A percentile compares a stretch with the other conserved stretches of the same genome.
These are phyloP conservation scores for Psilocybe sp. DNA, from an alignment of 768 basidiomycete species.

Conservation along the genomic window DNA sequence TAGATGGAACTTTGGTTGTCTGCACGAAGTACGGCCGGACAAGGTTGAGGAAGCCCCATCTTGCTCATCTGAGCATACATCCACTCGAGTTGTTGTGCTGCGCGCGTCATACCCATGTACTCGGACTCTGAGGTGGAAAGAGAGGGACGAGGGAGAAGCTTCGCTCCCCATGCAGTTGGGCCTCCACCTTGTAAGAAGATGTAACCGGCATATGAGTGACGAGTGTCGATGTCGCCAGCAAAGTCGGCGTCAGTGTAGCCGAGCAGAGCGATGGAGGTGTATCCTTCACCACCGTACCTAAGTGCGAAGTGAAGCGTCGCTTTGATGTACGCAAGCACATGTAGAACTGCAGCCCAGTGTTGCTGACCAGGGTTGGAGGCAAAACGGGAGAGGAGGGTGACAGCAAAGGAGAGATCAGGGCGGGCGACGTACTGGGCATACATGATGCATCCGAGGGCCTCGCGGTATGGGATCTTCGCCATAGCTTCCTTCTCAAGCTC, in stretches of 20 bases:
- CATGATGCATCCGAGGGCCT: slow-evolving; percentile 16
- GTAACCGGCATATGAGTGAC: slow-evolving; percentile 26
- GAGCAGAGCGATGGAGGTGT: slow-evolving; percentile 2
- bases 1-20: slow-evolving; percentile 19
- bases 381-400: slow-evolving; percentile 15
- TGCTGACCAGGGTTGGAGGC: slow-evolving; percentile 18
- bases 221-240: slow-evolving; percentile 13
- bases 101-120: too few species aligned
- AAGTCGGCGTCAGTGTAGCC: slow-evolving; percentile 25
- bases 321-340: background rate
- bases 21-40: too few species aligned
- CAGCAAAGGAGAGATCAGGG: slow-evolving; percentile 19
- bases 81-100: slow-evolving; percentile 9
- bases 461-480: slow-evolving; percentile 4
- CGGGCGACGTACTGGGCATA: slow-evolving; percentile 21
- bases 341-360: slow-evolving; percentile 13
- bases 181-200: slow-evolving; percentile 25
- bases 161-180: slow-evolving; percentile 27
- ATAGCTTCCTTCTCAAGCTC: slow-evolving; percentile 2
- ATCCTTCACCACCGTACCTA: too few species aligned
- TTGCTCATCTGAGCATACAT: slow-evolving; percentile 21
- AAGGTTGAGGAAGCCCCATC: slow-evolving; percentile 8
- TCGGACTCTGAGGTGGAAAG: too few species aligned
- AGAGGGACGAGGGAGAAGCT: slow-evolving; percentile 16
- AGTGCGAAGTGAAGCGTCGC: too few species aligned